Percentiles rank a stretch among this genome's conserved stretches.
phyloP scores from a whole-genome alignment of 371 early-diverging fungal species.

The Lichtheimia ramosa region DNA sequence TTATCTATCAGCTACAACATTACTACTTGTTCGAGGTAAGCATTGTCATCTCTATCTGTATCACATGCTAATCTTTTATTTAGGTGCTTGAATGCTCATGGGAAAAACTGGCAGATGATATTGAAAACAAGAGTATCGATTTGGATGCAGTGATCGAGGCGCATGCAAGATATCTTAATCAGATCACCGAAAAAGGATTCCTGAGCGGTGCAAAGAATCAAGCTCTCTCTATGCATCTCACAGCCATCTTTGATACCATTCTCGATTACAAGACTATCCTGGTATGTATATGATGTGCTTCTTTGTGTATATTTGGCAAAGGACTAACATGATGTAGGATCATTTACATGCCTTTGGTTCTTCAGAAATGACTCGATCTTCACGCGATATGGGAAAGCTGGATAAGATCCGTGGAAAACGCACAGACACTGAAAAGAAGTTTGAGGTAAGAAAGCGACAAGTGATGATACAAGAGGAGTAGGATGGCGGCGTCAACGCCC shows the following conservation, averaged over 20 bases:
- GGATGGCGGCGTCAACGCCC: too few species aligned
- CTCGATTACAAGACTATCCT: conserved; percentile 31
- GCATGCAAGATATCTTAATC: conserved; percentile 63
- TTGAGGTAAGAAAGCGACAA: conserved; percentile 22
- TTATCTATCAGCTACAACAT: conserved; percentile 89
- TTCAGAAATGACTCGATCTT: conserved; percentile 1
- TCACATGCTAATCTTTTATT: not conserved
- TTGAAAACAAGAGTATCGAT: conserved; percentile 62
- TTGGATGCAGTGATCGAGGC: conserved; percentile 73
- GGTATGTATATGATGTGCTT: conserved; percentile 8
- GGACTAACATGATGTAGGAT: conserved; percentile 17
- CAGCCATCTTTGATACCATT: conserved; percentile 37
- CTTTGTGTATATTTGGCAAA: not conserved
- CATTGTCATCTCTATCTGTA: not conserved
- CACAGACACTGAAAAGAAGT: conserved; percentile 30
- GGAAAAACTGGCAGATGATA: conserved; percentile 70
- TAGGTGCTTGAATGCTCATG: conserved; percentile 91
- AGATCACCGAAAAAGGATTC: conserved; percentile 66
- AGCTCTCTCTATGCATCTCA: conserved; percentile 32
- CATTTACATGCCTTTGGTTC: conserved; percentile 26
- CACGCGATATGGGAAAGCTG: conserved; percentile 16
- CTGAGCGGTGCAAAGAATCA: conserved; percentile 54
- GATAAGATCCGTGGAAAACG: conserved; percentile 31
- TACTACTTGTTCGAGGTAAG: conserved; percentile 77
- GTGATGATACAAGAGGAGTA: too few species aligned